Evolutionary conservation across 1,284 basidiomycete genomes (phyloP).

Genomic region (Schizophyllum commune): DNA sequence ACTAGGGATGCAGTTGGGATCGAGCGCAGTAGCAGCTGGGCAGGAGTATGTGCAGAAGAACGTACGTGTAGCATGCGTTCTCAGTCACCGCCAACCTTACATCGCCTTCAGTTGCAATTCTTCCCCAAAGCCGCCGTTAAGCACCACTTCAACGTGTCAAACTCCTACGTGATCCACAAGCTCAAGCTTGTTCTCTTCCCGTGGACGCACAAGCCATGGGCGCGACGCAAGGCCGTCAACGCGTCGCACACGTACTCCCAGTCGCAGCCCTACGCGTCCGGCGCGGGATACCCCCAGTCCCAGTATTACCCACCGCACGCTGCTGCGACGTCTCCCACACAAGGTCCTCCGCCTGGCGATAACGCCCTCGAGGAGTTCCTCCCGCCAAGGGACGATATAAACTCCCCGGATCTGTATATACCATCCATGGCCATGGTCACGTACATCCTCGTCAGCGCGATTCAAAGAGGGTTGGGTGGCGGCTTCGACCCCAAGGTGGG

Average conservation of each 20-base stretch:
- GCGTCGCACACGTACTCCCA: not conserved
- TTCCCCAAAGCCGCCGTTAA: slow-evolving; percentile 77
- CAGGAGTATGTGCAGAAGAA: slow-evolving; percentile 96
- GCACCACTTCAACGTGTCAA: slow-evolving; percentile 95
- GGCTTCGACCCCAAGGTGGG: slow-evolving; percentile 82
- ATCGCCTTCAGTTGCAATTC: slow-evolving; percentile 22
- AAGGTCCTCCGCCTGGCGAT: too few relatives aligned
- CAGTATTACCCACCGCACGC: not conserved
- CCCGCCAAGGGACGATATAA: slow-evolving; percentile 89
- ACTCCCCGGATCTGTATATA: slow-evolving; percentile 95
- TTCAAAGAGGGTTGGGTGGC: slow-evolving; percentile 78
- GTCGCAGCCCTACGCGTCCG: not conserved
- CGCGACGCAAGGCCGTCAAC: slow-evolving; percentile 26
- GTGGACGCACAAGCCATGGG: slow-evolving; percentile 87
- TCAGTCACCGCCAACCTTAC: not conserved
- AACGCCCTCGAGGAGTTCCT: slow-evolving; percentile 53
- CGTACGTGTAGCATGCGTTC: slow-evolving; percentile 37
- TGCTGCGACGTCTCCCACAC: too few relatives aligned
- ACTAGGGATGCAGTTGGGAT: slow-evolving; percentile 94
- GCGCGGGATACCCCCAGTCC: not conserved
- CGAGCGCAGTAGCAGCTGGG: slow-evolving; percentile 86
- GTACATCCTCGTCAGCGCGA: slow-evolving; percentile 84
- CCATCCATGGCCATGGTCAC: slow-evolving; percentile 98
- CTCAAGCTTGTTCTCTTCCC: slow-evolving; percentile 90
- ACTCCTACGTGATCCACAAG: slow-evolving; percentile 92